phyloP scores from a whole-genome alignment of 208 protist species.

The Sergeia podlipaevii region DNA sequence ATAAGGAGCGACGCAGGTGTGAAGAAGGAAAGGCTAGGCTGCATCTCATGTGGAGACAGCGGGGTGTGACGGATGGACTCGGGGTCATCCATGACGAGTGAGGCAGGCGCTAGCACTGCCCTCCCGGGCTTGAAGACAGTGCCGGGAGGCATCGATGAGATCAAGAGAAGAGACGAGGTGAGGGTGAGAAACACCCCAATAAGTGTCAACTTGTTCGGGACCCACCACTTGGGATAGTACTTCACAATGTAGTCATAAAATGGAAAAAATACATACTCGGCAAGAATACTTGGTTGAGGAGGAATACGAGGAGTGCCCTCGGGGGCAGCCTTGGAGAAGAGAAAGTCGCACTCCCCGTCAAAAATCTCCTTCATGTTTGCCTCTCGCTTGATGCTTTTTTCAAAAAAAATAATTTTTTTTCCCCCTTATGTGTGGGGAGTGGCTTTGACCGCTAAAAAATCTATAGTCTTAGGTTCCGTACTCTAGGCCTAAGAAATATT shows the following conservation, averaged over 20 bases:
- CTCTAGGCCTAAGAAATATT: no score
- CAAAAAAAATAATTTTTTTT: slow-evolving; percentile 9
- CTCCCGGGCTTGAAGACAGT: slow-evolving; percentile 53
- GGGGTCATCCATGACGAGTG: slow-evolving; percentile 22
- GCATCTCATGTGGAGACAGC: slow-evolving; percentile 34
- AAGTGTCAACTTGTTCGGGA: slow-evolving; percentile 83
- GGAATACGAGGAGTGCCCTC: slow-evolving; percentile 26
- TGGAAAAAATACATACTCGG: slow-evolving; percentile 74
- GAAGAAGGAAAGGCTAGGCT: slow-evolving; percentile 33
- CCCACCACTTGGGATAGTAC: slow-evolving; percentile 57
- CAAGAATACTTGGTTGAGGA: slow-evolving; percentile 58
- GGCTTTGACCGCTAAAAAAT: not conserved
- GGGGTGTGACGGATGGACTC: slow-evolving; percentile 16
- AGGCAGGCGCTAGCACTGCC: slow-evolving; percentile 38
- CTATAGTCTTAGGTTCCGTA: no score
- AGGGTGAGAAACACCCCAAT: slow-evolving; percentile 69
- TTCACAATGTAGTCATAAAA: slow-evolving; percentile 75
- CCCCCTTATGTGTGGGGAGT: slow-evolving; percentile 5
- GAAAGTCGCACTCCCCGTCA: slow-evolving; percentile 7
- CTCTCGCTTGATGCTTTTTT: not conserved
- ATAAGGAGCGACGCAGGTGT: slow-evolving; percentile 37
- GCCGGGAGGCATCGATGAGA: slow-evolving; percentile 59
- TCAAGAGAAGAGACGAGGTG: slow-evolving; percentile 63
- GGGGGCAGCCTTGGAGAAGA: slow-evolving; percentile 31
- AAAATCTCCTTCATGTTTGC: not conserved